Percentiles rank a stretch among this genome's conserved stretches.
Conservation (phyloP, 208 protist genomes). For the Crithidia mellificae region DNA sequence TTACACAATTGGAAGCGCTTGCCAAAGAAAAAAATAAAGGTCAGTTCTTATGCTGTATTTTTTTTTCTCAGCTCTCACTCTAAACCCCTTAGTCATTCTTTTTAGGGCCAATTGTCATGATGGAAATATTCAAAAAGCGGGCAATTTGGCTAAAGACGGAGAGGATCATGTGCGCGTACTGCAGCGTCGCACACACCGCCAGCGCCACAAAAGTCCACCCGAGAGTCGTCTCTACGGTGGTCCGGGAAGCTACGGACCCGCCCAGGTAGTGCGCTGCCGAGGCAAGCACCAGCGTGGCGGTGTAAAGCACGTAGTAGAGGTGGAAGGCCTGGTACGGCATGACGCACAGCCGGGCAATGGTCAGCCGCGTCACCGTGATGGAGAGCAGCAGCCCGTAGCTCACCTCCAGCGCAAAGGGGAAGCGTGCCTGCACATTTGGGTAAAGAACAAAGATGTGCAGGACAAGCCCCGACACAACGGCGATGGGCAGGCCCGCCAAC, state of each 20-base stretch:
- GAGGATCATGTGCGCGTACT: conserved; percentile 75
- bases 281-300: conserved; percentile 31
- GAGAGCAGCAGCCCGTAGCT: conserved; percentile 76
- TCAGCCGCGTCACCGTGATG: conserved; percentile 76
- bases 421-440: conserved; percentile 44
- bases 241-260: background rate
- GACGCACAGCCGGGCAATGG: conserved; percentile 69
- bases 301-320: conserved; percentile 36
- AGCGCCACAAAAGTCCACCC: conserved; percentile 51
- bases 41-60: background rate
- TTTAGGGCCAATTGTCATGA: conserved; percentile 56
- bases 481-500: conserved; percentile 47
- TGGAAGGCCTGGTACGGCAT: conserved; percentile 73
- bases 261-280: conserved; percentile 40
- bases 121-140: conserved; percentile 54
- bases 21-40: too few relatives aligned
- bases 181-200: conserved; percentile 42
- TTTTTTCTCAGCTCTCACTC: background rate
- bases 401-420: conserved; percentile 75
- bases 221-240: conserved; percentile 30
- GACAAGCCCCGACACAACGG: conserved; percentile 46
- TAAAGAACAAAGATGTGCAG: conserved; percentile 51
- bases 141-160: conserved; percentile 65
- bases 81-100: conserved; percentile 40
- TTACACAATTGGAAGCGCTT: too few relatives aligned